These are phyloP conservation scores for Crepidotus variabilis DNA, from an alignment of 768 basidiomycete genomes.

Conservation along the genomic window DNA sequence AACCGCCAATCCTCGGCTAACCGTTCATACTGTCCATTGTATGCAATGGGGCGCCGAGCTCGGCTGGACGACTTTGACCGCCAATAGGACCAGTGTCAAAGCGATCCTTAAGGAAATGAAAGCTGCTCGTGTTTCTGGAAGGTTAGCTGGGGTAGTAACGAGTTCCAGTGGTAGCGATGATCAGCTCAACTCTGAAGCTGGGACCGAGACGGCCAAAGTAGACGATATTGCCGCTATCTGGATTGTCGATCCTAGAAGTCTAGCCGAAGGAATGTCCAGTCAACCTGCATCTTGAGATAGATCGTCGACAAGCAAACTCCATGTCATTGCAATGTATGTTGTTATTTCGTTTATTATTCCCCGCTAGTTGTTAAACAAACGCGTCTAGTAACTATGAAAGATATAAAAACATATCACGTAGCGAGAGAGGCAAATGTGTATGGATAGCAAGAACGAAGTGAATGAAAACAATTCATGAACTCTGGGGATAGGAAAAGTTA, in stretches of 20 bases:
- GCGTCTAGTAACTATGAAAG: too few species aligned
- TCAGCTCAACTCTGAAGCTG: conserved; percentile 5
- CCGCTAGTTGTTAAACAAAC: too few species aligned
- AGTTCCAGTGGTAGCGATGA: not conserved
- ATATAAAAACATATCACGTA: too few species aligned
- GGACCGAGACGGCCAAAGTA: conserved; percentile 10
- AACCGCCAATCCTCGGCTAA: conserved; percentile 55
- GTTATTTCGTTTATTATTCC: too few species aligned
- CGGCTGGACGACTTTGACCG: conserved; percentile 86
- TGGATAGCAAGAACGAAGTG: too few species aligned
- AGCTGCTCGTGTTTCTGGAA: conserved; percentile 28
- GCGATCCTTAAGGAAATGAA: conserved; percentile 70
- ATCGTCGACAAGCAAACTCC: too few species aligned
- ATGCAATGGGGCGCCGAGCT: conserved; percentile 63
- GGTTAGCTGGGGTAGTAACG: conserved; percentile 21
- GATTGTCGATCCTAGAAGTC: conserved; percentile 28
- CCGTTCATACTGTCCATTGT: conserved; percentile 74
- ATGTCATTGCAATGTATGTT: not conserved
- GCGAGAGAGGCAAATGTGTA: too few species aligned
- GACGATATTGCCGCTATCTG: conserved; percentile 17
- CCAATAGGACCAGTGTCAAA: conserved; percentile 75
- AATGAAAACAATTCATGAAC: too few species aligned
- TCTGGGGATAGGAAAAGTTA: too few species aligned
- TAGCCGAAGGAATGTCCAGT: conserved; percentile 55
- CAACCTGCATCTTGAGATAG: not conserved